Evolutionary conservation across 306 rosid genomes (phyloP).

Genomic region (Boehmeria nivea): DNA sequence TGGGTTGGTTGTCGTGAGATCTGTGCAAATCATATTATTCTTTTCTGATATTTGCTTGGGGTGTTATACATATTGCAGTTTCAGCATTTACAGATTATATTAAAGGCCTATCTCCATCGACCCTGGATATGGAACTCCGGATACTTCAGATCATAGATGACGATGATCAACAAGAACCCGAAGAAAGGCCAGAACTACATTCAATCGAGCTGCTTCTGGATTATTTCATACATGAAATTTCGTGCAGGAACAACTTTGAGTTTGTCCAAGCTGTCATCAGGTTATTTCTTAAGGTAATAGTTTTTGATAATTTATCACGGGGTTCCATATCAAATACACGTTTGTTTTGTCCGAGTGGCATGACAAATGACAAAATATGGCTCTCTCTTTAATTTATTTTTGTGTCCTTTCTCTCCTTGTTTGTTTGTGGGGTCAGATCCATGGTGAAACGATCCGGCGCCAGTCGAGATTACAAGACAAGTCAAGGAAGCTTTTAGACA

Average conservation of each 20-base stretch:
- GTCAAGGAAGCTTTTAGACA: conserved; percentile 73
- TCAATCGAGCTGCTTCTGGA: conserved; percentile 69
- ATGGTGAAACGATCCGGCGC: conserved; percentile 76
- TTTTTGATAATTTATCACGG: not conserved
- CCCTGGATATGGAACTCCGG: conserved; percentile 85
- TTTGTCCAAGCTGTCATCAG: conserved; percentile 82
- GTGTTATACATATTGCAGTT: conserved; percentile 37
- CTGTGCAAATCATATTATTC: no score
- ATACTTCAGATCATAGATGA: conserved; percentile 78
- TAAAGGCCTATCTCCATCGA: conserved; percentile 71
- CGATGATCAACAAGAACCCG: conserved; percentile 50
- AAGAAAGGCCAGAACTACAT: conserved; percentile 52
- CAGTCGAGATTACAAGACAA: conserved; percentile 59
- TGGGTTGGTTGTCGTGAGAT: not conserved
- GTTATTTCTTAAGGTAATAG: conserved; percentile 73
- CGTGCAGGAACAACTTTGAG: conserved; percentile 77
- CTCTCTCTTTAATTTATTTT: not conserved
- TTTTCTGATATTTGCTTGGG: conserved; percentile 6
- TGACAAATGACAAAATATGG: no score
- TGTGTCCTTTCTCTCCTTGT: not conserved
- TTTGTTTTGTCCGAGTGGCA: not conserved
- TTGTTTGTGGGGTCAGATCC: conserved; percentile 49
- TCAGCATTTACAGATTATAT: conserved; percentile 71
- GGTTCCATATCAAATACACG: no score
- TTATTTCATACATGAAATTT: conserved; percentile 68